Evolutionary conservation across 768 basidiomycete species (phyloP), one percentile per base, ranked within the genome.

Genomic region (Trametes cinnabarina): DNA sequence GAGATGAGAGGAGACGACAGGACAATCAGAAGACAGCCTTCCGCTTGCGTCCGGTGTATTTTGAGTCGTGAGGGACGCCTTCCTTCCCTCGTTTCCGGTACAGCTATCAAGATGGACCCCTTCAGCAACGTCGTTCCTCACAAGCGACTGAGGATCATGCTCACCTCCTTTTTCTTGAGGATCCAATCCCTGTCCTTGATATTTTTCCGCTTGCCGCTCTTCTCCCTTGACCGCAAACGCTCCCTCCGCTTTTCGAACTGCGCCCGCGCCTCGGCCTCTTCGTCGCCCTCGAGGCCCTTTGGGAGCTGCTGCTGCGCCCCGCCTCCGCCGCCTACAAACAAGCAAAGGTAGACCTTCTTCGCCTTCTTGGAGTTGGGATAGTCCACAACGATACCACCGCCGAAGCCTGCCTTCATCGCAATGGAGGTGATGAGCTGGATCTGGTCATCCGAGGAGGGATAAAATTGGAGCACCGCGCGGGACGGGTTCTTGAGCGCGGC

Each of bases 321-420:
- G 12, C 83, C 85, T 11, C 88, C 90, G 17, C 85, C 80, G 28
- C 96, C 97, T 3, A 97, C 92, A 71, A 92, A 92, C 55, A 99
- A 75, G 69, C 94, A 95, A 57, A 99, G 68, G 71, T 94, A 99
- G 56, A 98, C 88, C 74, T 98, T 99, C 67, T 82, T 85, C 20
- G 94, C 96, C 72, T 95, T 99, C 66, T 90, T 91, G 0, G 93
- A 95, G 73, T 98, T 97, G 1, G 96, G 95, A 70, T 94, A 99
- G 74, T 99, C 97, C 37, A 99, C 91, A 22, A 98, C 90, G 34
- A 99, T 73, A 59, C 97, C 97, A 51, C 97, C 97, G 4, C 94
- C 94, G 71, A 99, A 99, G 1, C 97, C 97, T 7, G 96, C 94
- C 65, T 86, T 88, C 68, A 94, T 93, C 3, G 97, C 97, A 62